Evolutionary conservation across 2,329 filamentous ascomycete genomes (phyloP).

Genomic region (Trichophyton mentagrophytes): DNA sequence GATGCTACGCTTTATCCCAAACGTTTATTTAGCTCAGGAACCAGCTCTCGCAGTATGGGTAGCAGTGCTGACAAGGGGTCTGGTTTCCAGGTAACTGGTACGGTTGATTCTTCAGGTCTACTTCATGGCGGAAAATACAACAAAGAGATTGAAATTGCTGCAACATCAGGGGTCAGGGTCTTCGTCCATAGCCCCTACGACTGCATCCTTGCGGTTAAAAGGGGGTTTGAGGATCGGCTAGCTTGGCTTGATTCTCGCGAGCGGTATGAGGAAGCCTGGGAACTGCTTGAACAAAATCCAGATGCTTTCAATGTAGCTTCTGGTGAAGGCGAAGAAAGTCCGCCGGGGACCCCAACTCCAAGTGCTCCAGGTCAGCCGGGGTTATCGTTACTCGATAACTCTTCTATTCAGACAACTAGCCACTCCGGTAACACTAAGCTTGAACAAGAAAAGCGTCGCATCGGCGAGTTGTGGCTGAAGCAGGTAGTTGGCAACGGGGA

Average conservation of each 20-base stretch:
- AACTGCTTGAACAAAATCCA: constrained; percentile 75
- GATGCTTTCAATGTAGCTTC: constrained; percentile 39
- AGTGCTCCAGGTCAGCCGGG: constrained; percentile 49
- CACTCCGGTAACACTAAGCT: constrained; percentile 44
- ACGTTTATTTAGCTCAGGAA: constrained; percentile 72
- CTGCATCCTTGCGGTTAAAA: constrained; percentile 79
- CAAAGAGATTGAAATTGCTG: constrained; percentile 35
- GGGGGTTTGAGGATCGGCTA: constrained; percentile 75
- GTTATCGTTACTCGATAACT: neutral
- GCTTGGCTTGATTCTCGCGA: constrained; percentile 72
- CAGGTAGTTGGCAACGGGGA: constrained; percentile 63
- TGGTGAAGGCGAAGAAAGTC: constrained; percentile 24
- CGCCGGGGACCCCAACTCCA: constrained; percentile 22
- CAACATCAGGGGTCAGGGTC: constrained; percentile 56
- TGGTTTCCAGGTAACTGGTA: constrained; percentile 38
- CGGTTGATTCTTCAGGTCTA: constrained; percentile 42
- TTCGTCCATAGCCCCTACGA: constrained; percentile 96
- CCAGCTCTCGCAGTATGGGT: constrained; percentile 54
- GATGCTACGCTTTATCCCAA: constrained; percentile 82
- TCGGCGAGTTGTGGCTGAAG: constrained; percentile 88
- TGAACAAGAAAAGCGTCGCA: constrained; percentile 75
- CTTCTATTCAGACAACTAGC: constrained; percentile 1
- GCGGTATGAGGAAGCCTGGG: constrained; percentile 76
- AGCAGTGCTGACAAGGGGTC: constrained; percentile 46
- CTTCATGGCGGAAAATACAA: constrained; percentile 27